A percentile compares a stretch with the other conserved stretches of the same genome.
Conservation (phyloP, 116 monocot species). For the Phalaenopsis hybrid region DNA sequence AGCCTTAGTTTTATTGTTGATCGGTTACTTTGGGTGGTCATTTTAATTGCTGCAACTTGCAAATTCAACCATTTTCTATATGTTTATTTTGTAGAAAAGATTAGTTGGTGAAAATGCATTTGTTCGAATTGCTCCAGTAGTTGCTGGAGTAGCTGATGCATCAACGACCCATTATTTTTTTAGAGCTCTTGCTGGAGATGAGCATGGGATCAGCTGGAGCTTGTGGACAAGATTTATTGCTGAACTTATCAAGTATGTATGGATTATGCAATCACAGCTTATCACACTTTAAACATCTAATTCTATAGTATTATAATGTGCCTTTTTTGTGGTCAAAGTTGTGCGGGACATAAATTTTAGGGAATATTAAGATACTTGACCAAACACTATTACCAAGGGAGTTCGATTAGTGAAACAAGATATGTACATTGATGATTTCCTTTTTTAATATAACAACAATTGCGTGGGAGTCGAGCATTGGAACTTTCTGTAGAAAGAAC, state of each 20-base stretch:
- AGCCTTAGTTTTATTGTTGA: constrained; percentile 12
- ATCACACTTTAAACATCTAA: neutral
- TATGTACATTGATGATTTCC: too few relatives aligned
- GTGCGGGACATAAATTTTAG: neutral
- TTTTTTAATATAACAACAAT: too few relatives aligned
- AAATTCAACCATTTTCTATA: constrained; percentile 3
- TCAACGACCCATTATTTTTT: constrained; percentile 84
- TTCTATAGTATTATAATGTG: neutral
- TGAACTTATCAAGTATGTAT: constrained; percentile 80
- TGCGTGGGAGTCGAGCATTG: too few relatives aligned
- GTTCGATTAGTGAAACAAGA: too few relatives aligned
- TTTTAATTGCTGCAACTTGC: neutral
- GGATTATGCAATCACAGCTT: neutral
- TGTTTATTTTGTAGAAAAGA: constrained; percentile 24
- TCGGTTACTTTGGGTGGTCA: neutral
- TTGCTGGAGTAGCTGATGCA: constrained; percentile 68
- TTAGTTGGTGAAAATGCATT: constrained; percentile 82
- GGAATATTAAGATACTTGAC: neutral
- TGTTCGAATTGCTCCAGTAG: constrained; percentile 75
- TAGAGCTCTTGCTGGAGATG: constrained; percentile 67
- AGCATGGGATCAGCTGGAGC: constrained; percentile 64
- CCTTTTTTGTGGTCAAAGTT: neutral
- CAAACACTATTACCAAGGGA: too few relatives aligned
- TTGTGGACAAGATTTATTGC: constrained; percentile 41
- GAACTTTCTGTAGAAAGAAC: too few relatives aligned